These are phyloP conservation scores for Pelargonium fulgidum DNA, from an alignment of 441 rosid genomes.

Conservation along the genomic window DNA sequence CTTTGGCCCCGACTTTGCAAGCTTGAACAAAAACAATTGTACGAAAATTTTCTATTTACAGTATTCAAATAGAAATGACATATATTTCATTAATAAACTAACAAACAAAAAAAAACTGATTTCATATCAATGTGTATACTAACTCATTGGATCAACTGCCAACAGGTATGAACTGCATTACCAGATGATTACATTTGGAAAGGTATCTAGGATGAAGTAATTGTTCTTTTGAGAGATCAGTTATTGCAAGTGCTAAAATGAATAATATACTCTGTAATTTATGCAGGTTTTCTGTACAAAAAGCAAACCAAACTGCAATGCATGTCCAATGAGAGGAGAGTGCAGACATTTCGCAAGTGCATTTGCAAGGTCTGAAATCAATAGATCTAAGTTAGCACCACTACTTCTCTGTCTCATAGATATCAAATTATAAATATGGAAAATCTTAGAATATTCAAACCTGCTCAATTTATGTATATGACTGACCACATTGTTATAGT, in stretches of 20 bases:
- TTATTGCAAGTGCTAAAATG: conserved; percentile 16
- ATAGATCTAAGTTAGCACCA: conserved; percentile 15
- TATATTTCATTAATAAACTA: not conserved
- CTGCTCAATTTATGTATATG: conserved; percentile 3
- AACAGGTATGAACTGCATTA: conserved; percentile 93
- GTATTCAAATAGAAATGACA: conserved; percentile 14
- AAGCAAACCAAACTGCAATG: conserved; percentile 93
- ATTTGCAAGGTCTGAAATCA: conserved; percentile 68
- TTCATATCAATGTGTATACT: conserved; percentile 16
- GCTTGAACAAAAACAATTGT: conserved; percentile 86
- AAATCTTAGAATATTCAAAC: not conserved
- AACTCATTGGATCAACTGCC: conserved; percentile 7
- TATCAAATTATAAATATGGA: conserved; percentile 4
- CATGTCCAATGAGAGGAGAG: conserved; percentile 97
- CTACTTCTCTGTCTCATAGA: not conserved
- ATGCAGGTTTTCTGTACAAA: conserved; percentile 97
- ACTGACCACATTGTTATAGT: not conserved
- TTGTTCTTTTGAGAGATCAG: not conserved
- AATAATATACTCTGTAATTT: conserved; percentile 21
- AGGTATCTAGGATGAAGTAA: conserved; percentile 44
- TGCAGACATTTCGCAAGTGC: conserved; percentile 99
- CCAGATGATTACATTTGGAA: conserved; percentile 97
- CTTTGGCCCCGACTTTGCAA: conserved; percentile 99
- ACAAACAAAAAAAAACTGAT: conserved; percentile 15
- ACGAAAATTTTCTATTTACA: conserved; percentile 22